Conservation (phyloP, 1,284 basidiomycete genomes). For the Austropuccinia psidii region DNA sequence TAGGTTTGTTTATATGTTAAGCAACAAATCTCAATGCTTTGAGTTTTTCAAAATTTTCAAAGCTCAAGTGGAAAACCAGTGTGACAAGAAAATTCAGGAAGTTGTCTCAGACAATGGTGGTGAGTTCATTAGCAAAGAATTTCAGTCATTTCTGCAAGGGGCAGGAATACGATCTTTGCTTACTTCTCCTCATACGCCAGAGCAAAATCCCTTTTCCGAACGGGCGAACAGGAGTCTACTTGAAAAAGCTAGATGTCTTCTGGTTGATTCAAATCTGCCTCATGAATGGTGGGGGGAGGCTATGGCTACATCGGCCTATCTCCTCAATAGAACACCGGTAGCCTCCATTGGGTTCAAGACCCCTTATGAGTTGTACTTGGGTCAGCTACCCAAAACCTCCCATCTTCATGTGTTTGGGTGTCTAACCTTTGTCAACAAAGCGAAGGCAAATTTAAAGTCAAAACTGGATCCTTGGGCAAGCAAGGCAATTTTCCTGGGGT, state of each 20-base stretch:
- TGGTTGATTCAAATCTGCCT: neutral
- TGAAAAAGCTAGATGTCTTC: neutral
- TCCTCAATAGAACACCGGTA: neutral
- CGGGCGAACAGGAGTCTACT: neutral
- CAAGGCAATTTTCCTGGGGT: neutral
- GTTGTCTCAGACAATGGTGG: conserved; percentile 20
- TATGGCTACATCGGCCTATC: neutral
- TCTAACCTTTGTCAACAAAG: neutral
- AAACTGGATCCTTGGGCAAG: neutral
- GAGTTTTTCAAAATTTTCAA: neutral
- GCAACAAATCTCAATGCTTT: neutral
- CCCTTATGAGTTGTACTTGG: neutral
- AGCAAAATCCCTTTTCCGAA: conserved; percentile 18
- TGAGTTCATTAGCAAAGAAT: neutral
- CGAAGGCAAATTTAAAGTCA: too few relatives aligned
- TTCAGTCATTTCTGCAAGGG: too few relatives aligned
- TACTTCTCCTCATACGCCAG: conserved; percentile 11
- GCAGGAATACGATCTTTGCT: neutral
- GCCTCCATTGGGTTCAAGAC: neutral
- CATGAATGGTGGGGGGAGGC: neutral
- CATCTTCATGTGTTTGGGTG: neutral
- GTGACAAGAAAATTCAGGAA: neutral
- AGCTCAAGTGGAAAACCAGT: neutral
- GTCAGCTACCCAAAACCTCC: neutral
- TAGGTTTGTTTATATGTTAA: neutral